A percentile compares a stretch with the other conserved stretches of the same genome.
Evolutionary conservation across 2,329 filamentous ascomycete species (phyloP).

Genomic region (Lachnellula willkommii): DNA sequence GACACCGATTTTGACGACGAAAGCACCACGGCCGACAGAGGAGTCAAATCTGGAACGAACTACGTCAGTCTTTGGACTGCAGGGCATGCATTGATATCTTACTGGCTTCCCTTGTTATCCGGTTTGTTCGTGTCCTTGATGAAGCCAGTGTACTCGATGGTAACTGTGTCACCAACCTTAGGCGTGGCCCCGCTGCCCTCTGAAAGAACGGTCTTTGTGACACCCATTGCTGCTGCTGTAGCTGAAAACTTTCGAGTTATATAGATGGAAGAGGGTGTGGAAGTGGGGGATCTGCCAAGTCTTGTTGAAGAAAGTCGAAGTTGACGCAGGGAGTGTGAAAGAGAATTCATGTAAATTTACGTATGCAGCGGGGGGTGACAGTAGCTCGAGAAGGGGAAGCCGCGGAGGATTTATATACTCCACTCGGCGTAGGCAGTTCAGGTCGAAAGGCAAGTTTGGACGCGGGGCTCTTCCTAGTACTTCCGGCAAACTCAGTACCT

Average conservation of each 20-base stretch:
- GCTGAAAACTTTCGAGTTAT: slow-evolving; percentile 21
- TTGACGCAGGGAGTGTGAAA: slow-evolving; percentile 3
- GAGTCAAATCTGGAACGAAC: slow-evolving; percentile 70
- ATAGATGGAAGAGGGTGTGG: not conserved
- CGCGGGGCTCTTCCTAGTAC: not conserved
- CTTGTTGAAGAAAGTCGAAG: slow-evolving; percentile 4
- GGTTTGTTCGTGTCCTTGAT: slow-evolving; percentile 62
- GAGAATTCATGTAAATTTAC: slow-evolving; percentile 10
- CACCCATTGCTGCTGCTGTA: slow-evolving; percentile 53
- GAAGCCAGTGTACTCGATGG: slow-evolving; percentile 88
- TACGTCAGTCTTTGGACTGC: not conserved
- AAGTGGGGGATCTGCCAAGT: slow-evolving; percentile 5
- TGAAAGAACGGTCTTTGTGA: slow-evolving; percentile 60
- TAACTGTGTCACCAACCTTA: slow-evolving; percentile 63
- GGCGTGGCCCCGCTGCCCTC: slow-evolving; percentile 61
- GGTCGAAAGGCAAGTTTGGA: not conserved
- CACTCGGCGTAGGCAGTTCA: not conserved
- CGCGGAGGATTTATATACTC: not conserved
- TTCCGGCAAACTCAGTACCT: not conserved
- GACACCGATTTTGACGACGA: slow-evolving; percentile 72
- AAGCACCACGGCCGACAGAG: slow-evolving; percentile 70
- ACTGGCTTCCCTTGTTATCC: slow-evolving; percentile 67
- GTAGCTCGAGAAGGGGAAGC: not conserved
- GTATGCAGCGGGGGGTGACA: not conserved
- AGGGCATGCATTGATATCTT: slow-evolving; percentile 33